Evolutionary conservation across 2,329 filamentous ascomycete species (phyloP), one percentile per base, ranked within the genome.

Genomic region (Penicillium corylophilum): DNA sequence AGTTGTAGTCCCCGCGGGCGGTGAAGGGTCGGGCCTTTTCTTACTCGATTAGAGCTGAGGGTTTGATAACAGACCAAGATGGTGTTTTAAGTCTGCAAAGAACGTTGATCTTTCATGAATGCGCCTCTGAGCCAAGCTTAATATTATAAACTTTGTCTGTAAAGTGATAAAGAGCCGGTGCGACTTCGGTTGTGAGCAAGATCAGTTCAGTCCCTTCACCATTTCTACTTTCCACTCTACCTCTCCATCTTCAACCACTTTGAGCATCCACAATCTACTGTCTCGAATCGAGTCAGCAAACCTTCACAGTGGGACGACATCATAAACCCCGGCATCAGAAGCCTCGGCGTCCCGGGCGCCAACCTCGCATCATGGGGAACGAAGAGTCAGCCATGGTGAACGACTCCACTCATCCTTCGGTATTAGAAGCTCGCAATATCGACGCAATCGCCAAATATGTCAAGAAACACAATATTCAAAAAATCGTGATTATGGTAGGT

Each of bases 371-470:
- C 64, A 96, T 96, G 93, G 92, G 92, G 53, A 90, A 96, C 71
- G 90, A 95, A 68, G 80, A 85, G 59, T 95, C 89, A 22, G 79
- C 76, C 28, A 75, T 82, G 48, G 71, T 92, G 57, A 82, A 86
- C 65, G 84, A 88, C 56, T 79, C 80, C 56, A 83, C 82, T 22
- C 76, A 76, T 33, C 84, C 93, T 1, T 67, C 78, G 47, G 89
- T 84, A 0, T 79, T 97, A 13, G 74, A 80, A 38, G 82, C 81
- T 28, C 84, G 91, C 50, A 87, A 81, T 24, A 71, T 97, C 13
- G 78, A 86, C 16, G 88, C 84, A 4, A 78, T 97, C 35, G 92
- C 90, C n/a, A 81, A 88, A 24, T 87, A 89, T 64, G 92, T 99
- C 71, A 84, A 83, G 59, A 79, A 84, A 64, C 88, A 86, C 41